A percentile compares a stretch with the other conserved stretches of the same genome.
phyloP scores from a whole-genome alignment of 208 protist genomes.

The Naegleria gruberi region DNA sequence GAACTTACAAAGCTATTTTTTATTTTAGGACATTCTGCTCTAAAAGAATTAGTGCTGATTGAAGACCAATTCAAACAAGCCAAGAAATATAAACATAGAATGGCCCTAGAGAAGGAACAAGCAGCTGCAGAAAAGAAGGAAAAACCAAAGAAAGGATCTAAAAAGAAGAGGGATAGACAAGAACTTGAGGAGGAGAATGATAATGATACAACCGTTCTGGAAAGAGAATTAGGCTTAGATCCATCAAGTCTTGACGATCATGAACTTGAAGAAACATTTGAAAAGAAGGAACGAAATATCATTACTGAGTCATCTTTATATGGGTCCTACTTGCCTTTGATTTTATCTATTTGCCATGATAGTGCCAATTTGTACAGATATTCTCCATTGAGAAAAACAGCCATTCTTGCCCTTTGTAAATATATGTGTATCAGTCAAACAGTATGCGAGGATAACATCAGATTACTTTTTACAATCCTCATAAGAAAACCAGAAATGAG shows the following conservation, averaged over 20 bases:
- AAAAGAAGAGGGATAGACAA: not conserved
- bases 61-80: not conserved
- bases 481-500: not conserved
- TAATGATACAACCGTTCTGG: not conserved
- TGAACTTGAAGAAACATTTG: not conserved
- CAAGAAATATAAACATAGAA: not conserved
- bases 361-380: not conserved
- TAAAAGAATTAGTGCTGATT: not conserved
- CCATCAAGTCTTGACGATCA: not conserved
- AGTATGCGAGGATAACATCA: constrained; percentile 51
- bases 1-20: constrained; percentile 1
- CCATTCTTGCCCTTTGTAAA: constrained; percentile 50
- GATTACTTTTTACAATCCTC: constrained; percentile 51
- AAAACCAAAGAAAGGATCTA: not conserved
- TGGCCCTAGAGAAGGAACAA: not conserved
- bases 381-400: not conserved
- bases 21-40: not conserved
- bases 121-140: not conserved
- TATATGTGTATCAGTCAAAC: constrained; percentile 47
- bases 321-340: not conserved
- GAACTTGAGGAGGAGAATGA: not conserved
- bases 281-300: not conserved
- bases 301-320: not conserved
- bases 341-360: not conserved
- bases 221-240: constrained; percentile 16